These are phyloP conservation scores for Ceratobasidium sp. DNA, from an alignment of 1,284 basidiomycete species.

Conservation along the genomic window DNA sequence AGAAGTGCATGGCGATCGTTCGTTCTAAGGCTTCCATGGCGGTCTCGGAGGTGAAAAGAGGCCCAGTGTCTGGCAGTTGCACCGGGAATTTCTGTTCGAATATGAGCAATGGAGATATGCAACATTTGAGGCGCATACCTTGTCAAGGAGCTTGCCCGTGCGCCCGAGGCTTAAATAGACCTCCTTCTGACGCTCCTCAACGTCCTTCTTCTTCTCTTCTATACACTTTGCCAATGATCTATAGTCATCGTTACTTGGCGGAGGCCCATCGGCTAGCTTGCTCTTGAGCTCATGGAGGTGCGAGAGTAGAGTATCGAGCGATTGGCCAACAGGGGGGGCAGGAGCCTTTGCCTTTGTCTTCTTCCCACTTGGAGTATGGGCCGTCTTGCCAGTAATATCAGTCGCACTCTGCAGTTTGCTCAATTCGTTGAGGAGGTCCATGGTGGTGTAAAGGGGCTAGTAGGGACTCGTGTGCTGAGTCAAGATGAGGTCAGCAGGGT, in stretches of 20 bases:
- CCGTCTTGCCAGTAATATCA: conserved; percentile 39
- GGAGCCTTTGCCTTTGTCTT: conserved; percentile 64
- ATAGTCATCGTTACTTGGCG: conserved; percentile 60
- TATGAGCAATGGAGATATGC: conserved; percentile 25
- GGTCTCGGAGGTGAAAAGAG: conserved; percentile 75
- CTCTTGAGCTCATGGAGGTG: conserved; percentile 72
- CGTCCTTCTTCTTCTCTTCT: conserved; percentile 81
- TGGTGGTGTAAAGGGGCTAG: neutral
- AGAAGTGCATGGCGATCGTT: conserved; percentile 81
- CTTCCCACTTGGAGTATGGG: conserved; percentile 7
- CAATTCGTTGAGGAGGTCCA: conserved; percentile 21
- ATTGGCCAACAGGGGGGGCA: conserved; percentile 66
- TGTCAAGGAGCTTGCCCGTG: conserved; percentile 88
- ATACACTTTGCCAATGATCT: conserved; percentile 69
- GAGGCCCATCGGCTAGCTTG: conserved; percentile 56
- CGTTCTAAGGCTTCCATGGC: conserved; percentile 75
- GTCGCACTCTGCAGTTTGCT: conserved; percentile 30
- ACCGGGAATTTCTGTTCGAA: conserved; percentile 74
- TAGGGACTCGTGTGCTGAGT: neutral
- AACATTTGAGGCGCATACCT: conserved; percentile 66
- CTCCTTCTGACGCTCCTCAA: conserved; percentile 90
- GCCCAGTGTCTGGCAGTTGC: conserved; percentile 73
- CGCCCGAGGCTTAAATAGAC: conserved; percentile 81
- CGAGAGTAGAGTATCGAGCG: conserved; percentile 77
- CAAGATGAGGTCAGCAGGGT: conserved; percentile 2